These are phyloP conservation scores for Alternaria arbusti DNA, from an alignment of 2,329 filamentous ascomycete species.

Conservation along the genomic window DNA sequence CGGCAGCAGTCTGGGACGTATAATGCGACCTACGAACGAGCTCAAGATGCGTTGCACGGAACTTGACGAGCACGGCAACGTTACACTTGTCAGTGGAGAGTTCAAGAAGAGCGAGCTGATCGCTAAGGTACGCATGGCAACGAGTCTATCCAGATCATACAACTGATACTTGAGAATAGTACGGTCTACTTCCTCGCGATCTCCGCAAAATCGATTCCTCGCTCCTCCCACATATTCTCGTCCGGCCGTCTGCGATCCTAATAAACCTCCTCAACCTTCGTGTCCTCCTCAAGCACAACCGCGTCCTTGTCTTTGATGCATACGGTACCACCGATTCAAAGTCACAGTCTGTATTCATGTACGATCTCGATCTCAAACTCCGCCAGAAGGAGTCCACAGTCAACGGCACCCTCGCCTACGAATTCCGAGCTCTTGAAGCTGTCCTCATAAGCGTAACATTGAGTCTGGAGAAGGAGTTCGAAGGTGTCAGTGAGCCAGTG, in stretches of 20 bases:
- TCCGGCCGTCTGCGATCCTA: slow-evolving; percentile 90
- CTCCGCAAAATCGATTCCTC: slow-evolving; percentile 97
- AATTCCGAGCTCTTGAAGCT: slow-evolving; percentile 94
- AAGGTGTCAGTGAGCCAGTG: slow-evolving; percentile 90
- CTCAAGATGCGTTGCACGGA: slow-evolving; percentile 91
- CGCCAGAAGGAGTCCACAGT: slow-evolving; percentile 72
- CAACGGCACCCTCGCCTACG: slow-evolving; percentile 75
- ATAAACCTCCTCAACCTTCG: slow-evolving; percentile 96
- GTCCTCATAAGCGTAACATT: slow-evolving; percentile 93
- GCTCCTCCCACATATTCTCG: slow-evolving; percentile 90
- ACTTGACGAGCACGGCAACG: slow-evolving; percentile 88
- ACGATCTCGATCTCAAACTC: slow-evolving; percentile 91
- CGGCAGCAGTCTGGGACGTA: slow-evolving; percentile 64
- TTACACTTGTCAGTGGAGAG: slow-evolving; percentile 90
- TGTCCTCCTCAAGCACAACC: slow-evolving; percentile 92
- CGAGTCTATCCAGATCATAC: fast-evolving
- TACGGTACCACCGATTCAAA: slow-evolving; percentile 95
- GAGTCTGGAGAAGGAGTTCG: slow-evolving; percentile 91
- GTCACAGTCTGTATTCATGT: slow-evolving; percentile 96
- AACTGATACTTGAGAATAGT: slow-evolving; percentile 59
- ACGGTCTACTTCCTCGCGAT: slow-evolving; percentile 90
- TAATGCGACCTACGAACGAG: slow-evolving; percentile 82
- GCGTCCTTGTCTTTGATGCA: slow-evolving; percentile 93
- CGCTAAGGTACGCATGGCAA: slow-evolving; percentile 69
- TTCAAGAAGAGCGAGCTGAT: slow-evolving; percentile 98